Conservation (phyloP, 225 moss, liverwort and hornwort genomes). For the Neckera pumila region DNA sequence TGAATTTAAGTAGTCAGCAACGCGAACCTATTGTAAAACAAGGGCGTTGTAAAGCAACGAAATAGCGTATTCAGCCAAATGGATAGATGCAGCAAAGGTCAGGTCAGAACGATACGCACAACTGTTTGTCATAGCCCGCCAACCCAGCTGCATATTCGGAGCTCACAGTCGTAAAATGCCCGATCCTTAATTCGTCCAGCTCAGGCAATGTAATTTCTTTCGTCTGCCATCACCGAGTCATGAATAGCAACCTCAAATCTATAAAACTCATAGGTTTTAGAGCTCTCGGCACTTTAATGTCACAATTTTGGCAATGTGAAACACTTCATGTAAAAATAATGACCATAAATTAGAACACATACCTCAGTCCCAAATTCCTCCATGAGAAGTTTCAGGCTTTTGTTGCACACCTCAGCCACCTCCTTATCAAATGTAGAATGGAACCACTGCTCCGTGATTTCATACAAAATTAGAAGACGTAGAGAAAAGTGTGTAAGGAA, state of each 20-base stretch:
- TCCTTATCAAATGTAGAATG: slow-evolving; percentile 52
- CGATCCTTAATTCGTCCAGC: slow-evolving; percentile 60
- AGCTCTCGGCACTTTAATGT: not conserved
- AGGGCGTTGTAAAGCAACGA: not conserved
- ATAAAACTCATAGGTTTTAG: not conserved
- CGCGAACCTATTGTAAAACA: not conserved
- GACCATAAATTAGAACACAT: not conserved
- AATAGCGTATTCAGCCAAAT: not conserved
- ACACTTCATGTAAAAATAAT: too few species aligned
- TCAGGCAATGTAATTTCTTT: slow-evolving; percentile 74
- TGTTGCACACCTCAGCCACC: slow-evolving; percentile 64
- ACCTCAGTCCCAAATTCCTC: slow-evolving; percentile 72
- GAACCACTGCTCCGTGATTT: slow-evolving; percentile 47
- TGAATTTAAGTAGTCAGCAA: not conserved
- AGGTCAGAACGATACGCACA: slow-evolving; percentile 32
- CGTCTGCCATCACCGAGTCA: slow-evolving; percentile 42
- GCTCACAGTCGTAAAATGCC: slow-evolving; percentile 52
- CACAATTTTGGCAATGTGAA: not conserved
- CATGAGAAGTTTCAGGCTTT: slow-evolving; percentile 55
- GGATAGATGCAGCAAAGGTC: not conserved
- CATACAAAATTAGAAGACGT: not conserved
- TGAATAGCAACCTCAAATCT: not conserved
- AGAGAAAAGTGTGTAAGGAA: not conserved
- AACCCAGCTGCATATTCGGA: slow-evolving; percentile 52
- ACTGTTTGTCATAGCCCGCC: slow-evolving; percentile 40